These are phyloP conservation scores for Lentinula sp. DNA, from an alignment of 768 basidiomycete species.

Conservation along the genomic window DNA sequence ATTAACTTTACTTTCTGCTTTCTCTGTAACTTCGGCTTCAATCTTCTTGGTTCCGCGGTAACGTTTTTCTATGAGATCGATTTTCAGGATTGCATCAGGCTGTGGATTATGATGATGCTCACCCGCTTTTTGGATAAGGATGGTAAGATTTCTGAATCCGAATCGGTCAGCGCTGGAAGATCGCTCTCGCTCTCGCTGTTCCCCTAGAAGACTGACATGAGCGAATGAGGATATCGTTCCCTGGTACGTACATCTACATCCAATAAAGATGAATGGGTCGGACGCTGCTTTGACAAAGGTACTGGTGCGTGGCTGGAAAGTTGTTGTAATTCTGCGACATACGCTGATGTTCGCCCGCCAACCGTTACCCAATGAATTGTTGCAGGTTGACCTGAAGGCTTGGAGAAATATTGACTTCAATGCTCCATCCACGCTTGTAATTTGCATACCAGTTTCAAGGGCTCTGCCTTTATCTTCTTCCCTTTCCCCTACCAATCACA, in stretches of 20 bases:
- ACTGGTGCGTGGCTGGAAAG: slow-evolving; percentile 9
- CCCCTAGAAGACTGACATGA: slow-evolving; percentile 4
- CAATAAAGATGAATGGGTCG: slow-evolving; percentile 6
- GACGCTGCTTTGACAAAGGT: slow-evolving; percentile 6
- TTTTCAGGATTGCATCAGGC: not conserved
- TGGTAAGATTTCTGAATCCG: slow-evolving; percentile 9
- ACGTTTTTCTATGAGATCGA: not conserved
- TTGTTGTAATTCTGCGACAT: slow-evolving; percentile 56
- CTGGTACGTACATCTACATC: slow-evolving; percentile 12
- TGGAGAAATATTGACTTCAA: slow-evolving; percentile 4
- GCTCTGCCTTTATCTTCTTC: slow-evolving; percentile 37
- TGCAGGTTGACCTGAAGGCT: slow-evolving; percentile 68
- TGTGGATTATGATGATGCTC: not conserved
- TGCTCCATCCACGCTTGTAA: not conserved
- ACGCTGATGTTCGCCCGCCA: slow-evolving; percentile 73
- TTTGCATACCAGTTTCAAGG: slow-evolving; percentile 40
- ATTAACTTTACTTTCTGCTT: not conserved
- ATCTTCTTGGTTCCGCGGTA: not conserved
- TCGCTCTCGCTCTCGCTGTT: slow-evolving; percentile 17
- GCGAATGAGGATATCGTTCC: slow-evolving; percentile 1
- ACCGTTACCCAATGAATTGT: slow-evolving; percentile 73
- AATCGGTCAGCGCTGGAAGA: slow-evolving; percentile 16
- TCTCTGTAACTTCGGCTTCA: not conserved
- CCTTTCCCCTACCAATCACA: slow-evolving; percentile 44
- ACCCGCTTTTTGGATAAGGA: not conserved